Evolutionary conservation across 345 rosid species (phyloP), one percentile per base, ranked within the genome.

Genomic region (Aquilaria malaccensis): DNA sequence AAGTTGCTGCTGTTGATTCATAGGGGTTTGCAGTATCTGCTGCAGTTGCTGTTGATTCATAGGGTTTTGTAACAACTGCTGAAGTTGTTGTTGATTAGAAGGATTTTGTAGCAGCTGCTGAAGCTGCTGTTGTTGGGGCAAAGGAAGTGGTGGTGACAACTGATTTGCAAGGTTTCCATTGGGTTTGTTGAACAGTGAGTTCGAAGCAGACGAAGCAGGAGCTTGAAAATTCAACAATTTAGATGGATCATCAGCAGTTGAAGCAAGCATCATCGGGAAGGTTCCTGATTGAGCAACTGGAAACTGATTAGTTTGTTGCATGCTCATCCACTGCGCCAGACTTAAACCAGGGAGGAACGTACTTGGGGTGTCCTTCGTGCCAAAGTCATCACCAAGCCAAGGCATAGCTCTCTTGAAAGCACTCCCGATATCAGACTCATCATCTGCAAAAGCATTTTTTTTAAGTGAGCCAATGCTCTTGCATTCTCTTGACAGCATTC

Each of bases 301-400:
- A 62, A 83, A 78, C 72, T 81, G 94, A 77, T 85, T 82, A 65
- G 77, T 87, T 70, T 89, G 98, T 67, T 93, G 98, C 98, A 93
- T 89, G 75, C 86, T 89, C 98, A 93, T 93, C 98, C 98, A 93
- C 73, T 89, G 98, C 63, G 86, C 94, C 54, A 93, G 77, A 73
- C 94, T 93, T 77, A 89, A 70, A 61, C 97, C 94, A 58, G 98
- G 97, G 66, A 89, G 87, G 61, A 85, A 74, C 1, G 95, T 85
- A 80, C 74, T 85, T 45, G 81, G 81, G 0, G 85, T 62, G 64
- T 89, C 98, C 80, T 87, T 93, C 88, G 85, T 77, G 50, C 95
- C 96, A 72, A 81, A 79, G 0, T 89, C 98, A 69, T 93, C 98
- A 65, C 96, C 98, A 64, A 89, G 86, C 98, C 98, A 93, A 5